Base-by-base conservation (phyloP, 2,329 filamentous ascomycete species). In the Microsporum audouinii region DNA sequence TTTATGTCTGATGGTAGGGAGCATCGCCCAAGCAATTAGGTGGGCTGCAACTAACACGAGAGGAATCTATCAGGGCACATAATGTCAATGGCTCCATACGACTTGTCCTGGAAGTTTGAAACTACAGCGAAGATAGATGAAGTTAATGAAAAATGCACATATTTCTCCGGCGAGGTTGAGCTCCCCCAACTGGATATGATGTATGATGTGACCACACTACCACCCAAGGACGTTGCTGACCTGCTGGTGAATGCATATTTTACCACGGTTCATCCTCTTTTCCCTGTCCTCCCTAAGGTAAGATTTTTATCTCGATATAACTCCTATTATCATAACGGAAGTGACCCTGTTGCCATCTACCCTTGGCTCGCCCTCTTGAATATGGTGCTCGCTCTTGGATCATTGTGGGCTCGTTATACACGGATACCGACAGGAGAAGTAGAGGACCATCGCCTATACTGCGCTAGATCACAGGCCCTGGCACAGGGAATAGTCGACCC, bases 371-470 rank as follows among this genome's bases (percentile, higher is more conserved):
- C 70, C 4, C 72, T 73, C 17, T 58, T 77, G 45, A 76, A 77
- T 57, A 39, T 76, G 14, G 68, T 76, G 2, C 75, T 77, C 60
- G 75, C 75, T 17, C 73, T 77, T 41, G 75, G 72, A 6, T 68
- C 74, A 17, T 67, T 69, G 29, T 71, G 72, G 61, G 69, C 69
- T 12, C 67, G 71, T 61, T 66, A 73, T 45, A 67, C 63, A 2
- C 62, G 67, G 57, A 67, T 68, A 2, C 63, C 68, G 1, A 68
- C 66, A 66, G 64, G 59, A 27, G 66, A 63, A 17, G 65, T 70
- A 58, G 66, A 69, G n/a, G 64, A 66, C 27, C 72, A 76, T 64
- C 27, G 71, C 12, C 53, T 73, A 3, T 77, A 75, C 62, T 71
- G 75, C 57, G 68, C 70, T 17, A 66, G 73, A 39, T 75, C 73